phyloP scores from a whole-genome alignment of 352 stramenopile species.

The Phytophthora pistaciae region DNA sequence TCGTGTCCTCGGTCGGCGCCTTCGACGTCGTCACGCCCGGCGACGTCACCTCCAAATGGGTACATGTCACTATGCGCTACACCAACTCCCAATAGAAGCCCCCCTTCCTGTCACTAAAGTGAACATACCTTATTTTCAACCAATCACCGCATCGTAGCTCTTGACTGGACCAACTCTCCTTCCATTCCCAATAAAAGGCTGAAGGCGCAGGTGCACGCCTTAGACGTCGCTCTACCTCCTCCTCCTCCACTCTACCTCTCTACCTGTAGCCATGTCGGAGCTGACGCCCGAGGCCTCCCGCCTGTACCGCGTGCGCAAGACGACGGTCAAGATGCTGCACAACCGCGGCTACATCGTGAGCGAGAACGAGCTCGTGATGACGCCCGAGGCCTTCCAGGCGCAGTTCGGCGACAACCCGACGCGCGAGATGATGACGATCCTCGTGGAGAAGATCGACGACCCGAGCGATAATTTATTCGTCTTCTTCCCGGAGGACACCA shows the following conservation, averaged over 20 bases:
- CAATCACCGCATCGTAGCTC: neutral
- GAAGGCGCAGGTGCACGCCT: neutral
- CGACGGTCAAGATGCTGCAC: conserved; percentile 95
- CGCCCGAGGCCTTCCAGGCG: conserved; percentile 91
- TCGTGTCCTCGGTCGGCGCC: conserved; percentile 58
- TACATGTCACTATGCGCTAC: conserved; percentile 52
- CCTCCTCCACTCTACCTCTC: neutral
- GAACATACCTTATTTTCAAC: neutral
- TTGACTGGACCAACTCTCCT: conserved; percentile 15
- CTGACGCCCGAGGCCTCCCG: conserved; percentile 86
- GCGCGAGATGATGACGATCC: conserved; percentile 96
- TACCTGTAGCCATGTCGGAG: conserved; percentile 60
- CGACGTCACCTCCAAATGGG: conserved; percentile 39
- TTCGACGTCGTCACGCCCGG: conserved; percentile 33
- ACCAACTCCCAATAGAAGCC: conserved; percentile 28
- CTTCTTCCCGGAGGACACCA: conserved; percentile 99
- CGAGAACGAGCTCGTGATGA: conserved; percentile 97
- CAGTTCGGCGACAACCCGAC: conserved; percentile 95
- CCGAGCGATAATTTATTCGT: conserved; percentile 97
- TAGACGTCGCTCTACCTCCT: no score
- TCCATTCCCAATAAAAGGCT: neutral
- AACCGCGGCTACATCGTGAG: conserved; percentile 98
- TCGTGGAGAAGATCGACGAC: conserved; percentile 94
- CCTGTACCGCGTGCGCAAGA: conserved; percentile 96
- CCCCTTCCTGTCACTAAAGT: neutral